phyloP scores from a whole-genome alignment of 495 filamentous ascomycete genomes.

The Aspergillus wentii region DNA sequence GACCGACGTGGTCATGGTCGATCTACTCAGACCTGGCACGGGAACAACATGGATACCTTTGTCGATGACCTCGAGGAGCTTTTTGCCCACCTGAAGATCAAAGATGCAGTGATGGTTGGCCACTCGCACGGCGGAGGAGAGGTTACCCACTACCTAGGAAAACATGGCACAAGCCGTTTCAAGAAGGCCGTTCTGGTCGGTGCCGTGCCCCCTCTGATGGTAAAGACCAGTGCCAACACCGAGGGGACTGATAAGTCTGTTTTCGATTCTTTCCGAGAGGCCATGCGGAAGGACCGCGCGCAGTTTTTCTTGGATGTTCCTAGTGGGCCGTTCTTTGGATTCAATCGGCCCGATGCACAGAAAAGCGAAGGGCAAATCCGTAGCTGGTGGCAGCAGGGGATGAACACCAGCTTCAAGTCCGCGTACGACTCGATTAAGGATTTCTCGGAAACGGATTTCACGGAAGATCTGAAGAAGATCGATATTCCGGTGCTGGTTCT shows the following conservation, averaged over 20 bases:
- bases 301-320: conserved; percentile 37
- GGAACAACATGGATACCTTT: conserved; percentile 34
- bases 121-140: conserved; percentile 40
- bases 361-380: conserved; percentile 31
- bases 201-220: conserved; percentile 32
- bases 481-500: conserved; percentile 32
- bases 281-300: conserved; percentile 29
- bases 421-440: conserved; percentile 34
- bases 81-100: conserved; percentile 26
- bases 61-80: conserved; percentile 34
- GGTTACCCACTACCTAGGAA: conserved; percentile 28
- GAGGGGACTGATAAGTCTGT: conserved; percentile 26
- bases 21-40: conserved; percentile 34
- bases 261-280: conserved; percentile 31
- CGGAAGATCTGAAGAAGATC: conserved; percentile 34
- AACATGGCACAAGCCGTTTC: conserved; percentile 28
- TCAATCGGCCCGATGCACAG: conserved; percentile 29
- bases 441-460: conserved; percentile 37
- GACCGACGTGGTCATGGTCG: conserved; percentile 40
- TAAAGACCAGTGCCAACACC: conserved; percentile 23
- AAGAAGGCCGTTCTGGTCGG: conserved; percentile 33
- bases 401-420: conserved; percentile 31
- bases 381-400: conserved; percentile 38
- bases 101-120: conserved; percentile 29
- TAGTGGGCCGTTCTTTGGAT: conserved; percentile 38